These are phyloP conservation scores for Backusella australiensis DNA, from an alignment of 192 early-diverging fungal genomes.

Conservation along the genomic window DNA sequence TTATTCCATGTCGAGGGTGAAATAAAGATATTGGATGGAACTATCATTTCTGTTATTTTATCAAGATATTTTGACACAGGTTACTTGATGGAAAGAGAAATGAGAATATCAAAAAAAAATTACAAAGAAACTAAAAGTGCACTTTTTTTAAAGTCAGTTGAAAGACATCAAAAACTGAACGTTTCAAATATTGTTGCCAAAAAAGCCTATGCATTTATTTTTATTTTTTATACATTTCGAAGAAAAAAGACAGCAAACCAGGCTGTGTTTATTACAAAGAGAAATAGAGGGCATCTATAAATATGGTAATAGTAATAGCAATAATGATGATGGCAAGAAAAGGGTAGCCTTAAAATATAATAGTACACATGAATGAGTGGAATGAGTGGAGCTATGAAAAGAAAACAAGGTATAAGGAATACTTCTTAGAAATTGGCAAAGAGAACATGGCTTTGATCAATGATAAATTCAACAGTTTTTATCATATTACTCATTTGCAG, in stretches of 20 bases:
- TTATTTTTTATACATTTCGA: not conserved
- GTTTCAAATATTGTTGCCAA: no score
- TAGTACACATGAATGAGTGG: not conserved
- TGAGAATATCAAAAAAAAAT: no score
- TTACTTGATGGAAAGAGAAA: no score
- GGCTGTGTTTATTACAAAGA: not conserved
- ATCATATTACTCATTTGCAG: slow-evolving; percentile 72
- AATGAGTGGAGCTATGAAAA: not conserved
- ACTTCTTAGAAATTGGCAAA: slow-evolving; percentile 4
- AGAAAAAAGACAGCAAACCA: not conserved
- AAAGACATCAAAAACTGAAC: no score
- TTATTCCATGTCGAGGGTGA: no score
- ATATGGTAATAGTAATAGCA: not conserved
- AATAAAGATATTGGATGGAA: no score
- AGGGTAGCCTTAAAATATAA: not conserved
- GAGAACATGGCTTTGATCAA: slow-evolving; percentile 47
- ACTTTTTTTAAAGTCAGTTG: no score
- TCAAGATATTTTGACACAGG: no score
- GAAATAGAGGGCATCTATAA: not conserved
- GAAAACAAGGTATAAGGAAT: not conserved
- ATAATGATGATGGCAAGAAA: not conserved
- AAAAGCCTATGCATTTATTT: not conserved
- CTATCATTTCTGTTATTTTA: no score
- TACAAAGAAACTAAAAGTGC: no score
- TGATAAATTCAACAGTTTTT: slow-evolving; percentile 64